Base-by-base conservation (phyloP, 2,329 filamentous ascomycete species). In the Phaeosphaeria sp. region DNA sequence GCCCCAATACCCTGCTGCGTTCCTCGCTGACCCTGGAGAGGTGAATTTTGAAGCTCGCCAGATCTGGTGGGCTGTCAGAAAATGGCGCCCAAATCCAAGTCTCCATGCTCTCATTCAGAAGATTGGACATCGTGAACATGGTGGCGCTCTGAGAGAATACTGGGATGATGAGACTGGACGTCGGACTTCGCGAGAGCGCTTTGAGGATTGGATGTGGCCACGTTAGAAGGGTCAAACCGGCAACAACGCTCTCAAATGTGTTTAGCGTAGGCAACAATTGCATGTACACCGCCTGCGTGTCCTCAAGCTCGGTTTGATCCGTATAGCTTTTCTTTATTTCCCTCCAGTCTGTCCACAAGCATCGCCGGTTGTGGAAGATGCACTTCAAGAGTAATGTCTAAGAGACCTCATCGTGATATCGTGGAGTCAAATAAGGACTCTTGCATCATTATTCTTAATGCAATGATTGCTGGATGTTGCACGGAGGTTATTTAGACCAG, bases 41-140 rank as follows among this genome's bases (percentile, higher is more conserved):
- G 11, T 36, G 3, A 36, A 36, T 36, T 36, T 7, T 36, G 30
- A 36, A 36, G 30, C 39, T 51, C 42, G 33, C 27, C 56, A 54
- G 22, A 45, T 62, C 1, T 58, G 59, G 59, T 61, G 55, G 59
- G 53, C 13, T 15, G 43, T 54, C 15, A 36, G 40, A 18, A 15
- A 55, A 15, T 62, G 56, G 61, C 56, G 55, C 24, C 59, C 59
- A 22, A 52, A 57, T 45, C 15, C 42, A 9, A 49, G 57, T 30
- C 55, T 64, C 11, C 55, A 57, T 42, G n/a, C 27, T 3, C 18
- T 64, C 1, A 60, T 56, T 22, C 51, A 52, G 25, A n/a, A 43
- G 8, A 58, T 62, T 47, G 54, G 61, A 24, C 11, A 39, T 25
- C 33, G 18, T 4, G 13, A 30, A 24, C n/a, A 39, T 25, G 46